phyloP scores from a whole-genome alignment of 768 basidiomycete species.

The Lactarius hatsudake region DNA sequence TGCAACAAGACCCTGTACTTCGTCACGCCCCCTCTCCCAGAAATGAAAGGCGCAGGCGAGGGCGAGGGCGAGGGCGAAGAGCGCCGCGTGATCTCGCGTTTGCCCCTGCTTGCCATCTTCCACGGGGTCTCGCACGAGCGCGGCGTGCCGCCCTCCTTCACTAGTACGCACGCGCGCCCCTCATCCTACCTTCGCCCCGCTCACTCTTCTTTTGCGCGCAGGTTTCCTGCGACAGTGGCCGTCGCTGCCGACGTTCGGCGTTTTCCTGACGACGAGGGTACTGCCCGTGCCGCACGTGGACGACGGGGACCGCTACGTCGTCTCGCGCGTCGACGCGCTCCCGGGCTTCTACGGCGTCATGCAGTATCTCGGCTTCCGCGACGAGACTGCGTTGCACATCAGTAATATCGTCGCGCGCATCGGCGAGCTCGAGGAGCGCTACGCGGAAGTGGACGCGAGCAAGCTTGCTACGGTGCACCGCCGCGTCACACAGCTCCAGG shows the following conservation, averaged over 20 bases:
- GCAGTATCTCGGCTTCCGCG: constrained; percentile 61
- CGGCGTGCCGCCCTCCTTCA: constrained; percentile 55
- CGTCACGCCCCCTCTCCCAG: constrained; percentile 5
- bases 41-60: neutral
- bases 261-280: constrained; percentile 60
- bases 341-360: constrained; percentile 60
- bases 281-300: constrained; percentile 51
- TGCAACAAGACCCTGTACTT: constrained; percentile 10
- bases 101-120: constrained; percentile 23
- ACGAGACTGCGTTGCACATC: constrained; percentile 37
- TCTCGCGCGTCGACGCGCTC: constrained; percentile 56
- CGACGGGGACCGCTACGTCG: constrained; percentile 49
- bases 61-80: constrained; percentile 8
- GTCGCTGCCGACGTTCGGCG: constrained; percentile 61
- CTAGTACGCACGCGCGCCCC: constrained; percentile 34
- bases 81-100: constrained; percentile 14
- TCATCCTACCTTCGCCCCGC: constrained; percentile 3
- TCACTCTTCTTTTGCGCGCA: constrained; percentile 17
- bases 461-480: constrained; percentile 36
- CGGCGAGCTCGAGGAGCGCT: constrained; percentile 44
- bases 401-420: constrained; percentile 51
- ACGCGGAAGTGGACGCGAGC: constrained; percentile 11
- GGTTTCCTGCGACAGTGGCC: constrained; percentile 67
- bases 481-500: constrained; percentile 42
- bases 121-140: constrained; percentile 21